phyloP scores from a whole-genome alignment of 2,329 filamentous ascomycete species.

The Calonectria pauciramosa region DNA sequence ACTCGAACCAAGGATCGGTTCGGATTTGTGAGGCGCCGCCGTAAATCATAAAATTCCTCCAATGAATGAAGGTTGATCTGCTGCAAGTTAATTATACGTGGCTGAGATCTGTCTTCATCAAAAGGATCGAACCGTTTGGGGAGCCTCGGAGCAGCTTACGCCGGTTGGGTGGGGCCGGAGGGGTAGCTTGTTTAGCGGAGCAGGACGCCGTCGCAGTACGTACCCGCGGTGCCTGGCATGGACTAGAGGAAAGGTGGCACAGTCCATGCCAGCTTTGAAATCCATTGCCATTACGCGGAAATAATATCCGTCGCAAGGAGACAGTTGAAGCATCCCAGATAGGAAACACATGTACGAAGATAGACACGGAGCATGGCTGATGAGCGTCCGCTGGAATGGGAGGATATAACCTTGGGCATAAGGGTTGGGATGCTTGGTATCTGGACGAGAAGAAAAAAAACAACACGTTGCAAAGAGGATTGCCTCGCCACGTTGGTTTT shows the following conservation, averaged over 20 bases:
- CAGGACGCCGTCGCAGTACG: neutral
- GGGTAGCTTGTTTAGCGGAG: slow-evolving; percentile 29
- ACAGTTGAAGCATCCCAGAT: neutral
- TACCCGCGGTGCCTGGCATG: neutral
- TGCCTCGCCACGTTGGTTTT: neutral
- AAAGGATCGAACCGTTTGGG: slow-evolving; percentile 6
- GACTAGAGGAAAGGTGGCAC: neutral
- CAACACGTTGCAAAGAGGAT: slow-evolving; percentile 34
- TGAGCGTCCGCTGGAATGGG: neutral
- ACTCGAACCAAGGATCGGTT: neutral
- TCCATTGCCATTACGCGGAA: neutral
- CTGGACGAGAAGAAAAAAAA: slow-evolving; percentile 18
- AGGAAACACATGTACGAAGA: neutral
- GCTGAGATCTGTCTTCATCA: neutral
- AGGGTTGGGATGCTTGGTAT: neutral
- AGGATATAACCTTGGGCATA: neutral
- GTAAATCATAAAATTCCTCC: neutral
- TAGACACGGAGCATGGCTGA: neutral
- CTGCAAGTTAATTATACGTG: neutral
- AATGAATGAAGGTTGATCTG: neutral
- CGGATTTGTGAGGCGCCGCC: neutral
- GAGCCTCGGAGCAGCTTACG: slow-evolving; percentile 18
- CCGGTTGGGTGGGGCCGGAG: slow-evolving; percentile 29
- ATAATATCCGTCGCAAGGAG: neutral
- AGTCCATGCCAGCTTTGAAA: slow-evolving; percentile 7